Conservation (phyloP, 1,284 basidiomycete genomes). For the Ganoderma meredithae region DNA sequence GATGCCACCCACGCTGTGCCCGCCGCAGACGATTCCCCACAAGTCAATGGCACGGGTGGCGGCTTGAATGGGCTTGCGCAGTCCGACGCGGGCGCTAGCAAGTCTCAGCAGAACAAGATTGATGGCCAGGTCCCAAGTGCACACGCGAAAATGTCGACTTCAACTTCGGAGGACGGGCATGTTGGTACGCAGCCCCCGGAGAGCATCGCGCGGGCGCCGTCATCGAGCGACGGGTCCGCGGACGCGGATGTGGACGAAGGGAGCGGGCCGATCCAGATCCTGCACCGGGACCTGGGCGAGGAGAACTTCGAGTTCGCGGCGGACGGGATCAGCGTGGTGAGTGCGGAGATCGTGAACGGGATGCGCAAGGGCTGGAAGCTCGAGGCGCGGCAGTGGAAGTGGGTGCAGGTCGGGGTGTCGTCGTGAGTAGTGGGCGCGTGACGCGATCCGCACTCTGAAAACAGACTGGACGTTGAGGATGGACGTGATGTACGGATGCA, state of each 20-base stretch:
- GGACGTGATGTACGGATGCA: not conserved
- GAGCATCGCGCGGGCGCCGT: conserved; percentile 8
- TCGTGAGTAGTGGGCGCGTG: conserved; percentile 6
- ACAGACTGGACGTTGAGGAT: not conserved
- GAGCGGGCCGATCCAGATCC: conserved; percentile 32
- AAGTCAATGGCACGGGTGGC: not conserved
- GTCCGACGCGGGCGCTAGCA: not conserved
- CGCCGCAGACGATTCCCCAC: not conserved
- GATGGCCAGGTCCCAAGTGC: too few species aligned
- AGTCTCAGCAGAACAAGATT: not conserved
- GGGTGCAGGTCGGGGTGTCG: conserved; percentile 34
- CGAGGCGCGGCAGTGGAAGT: conserved; percentile 38
- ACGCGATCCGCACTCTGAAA: not conserved
- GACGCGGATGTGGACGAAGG: conserved; percentile 25
- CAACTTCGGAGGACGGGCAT: not conserved
- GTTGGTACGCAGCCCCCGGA: not conserved
- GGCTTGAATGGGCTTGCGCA: not conserved
- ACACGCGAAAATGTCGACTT: not conserved
- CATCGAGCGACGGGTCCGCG: conserved; percentile 24
- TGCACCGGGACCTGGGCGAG: conserved; percentile 37
- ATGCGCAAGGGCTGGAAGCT: conserved; percentile 37
- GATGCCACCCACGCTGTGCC: not conserved
- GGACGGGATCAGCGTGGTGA: conserved; percentile 37
- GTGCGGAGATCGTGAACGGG: conserved; percentile 33
- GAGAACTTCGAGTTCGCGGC: conserved; percentile 39